Evolutionary conservation across 1,284 basidiomycete genomes (phyloP).

Genomic region (Vanrija sp.): DNA sequence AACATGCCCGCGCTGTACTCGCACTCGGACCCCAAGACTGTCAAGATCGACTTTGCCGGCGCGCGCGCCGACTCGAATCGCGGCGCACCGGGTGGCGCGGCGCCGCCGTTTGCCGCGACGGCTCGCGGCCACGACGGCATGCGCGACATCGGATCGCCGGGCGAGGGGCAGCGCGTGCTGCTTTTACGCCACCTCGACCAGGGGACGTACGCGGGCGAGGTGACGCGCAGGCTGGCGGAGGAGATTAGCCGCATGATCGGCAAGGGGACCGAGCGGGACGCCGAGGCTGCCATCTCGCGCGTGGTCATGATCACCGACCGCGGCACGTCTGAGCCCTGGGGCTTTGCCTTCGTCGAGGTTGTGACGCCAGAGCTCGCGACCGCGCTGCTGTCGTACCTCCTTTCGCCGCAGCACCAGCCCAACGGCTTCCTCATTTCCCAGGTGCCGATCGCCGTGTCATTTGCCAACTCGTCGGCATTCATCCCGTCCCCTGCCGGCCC

Average conservation of each 20-base stretch:
- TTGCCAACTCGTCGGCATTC: conserved; percentile 81
- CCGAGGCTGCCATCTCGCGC: conserved; percentile 75
- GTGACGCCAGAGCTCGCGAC: conserved; percentile 67
- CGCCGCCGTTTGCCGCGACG: conserved; percentile 29
- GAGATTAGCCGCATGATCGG: conserved; percentile 60
- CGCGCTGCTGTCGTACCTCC: conserved; percentile 68
- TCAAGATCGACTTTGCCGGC: conserved; percentile 84
- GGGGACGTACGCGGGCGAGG: conserved; percentile 62
- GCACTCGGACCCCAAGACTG: conserved; percentile 56
- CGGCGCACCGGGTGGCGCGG: conserved; percentile 34
- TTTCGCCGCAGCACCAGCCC: conserved; percentile 77
- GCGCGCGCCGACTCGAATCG: conserved; percentile 1
- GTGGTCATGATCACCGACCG: conserved; percentile 84
- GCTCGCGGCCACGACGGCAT: conserved; percentile 71
- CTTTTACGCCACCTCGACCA: conserved; percentile 83
- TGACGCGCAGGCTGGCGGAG: conserved; percentile 54
- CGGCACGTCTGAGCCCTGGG: conserved; percentile 74
- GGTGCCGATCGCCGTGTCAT: conserved; percentile 78
- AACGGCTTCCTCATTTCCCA: conserved; percentile 82
- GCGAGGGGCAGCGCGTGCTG: conserved; percentile 56
- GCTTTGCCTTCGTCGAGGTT: conserved; percentile 89
- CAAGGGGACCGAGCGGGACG: conserved; percentile 66
- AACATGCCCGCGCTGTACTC: conserved; percentile 64
- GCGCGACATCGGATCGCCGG: conserved; percentile 67
- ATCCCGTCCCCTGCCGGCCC: conserved; percentile 62